Conservation (phyloP, 139 green algal genomes). For the Zygnema circumcarinatum region DNA sequence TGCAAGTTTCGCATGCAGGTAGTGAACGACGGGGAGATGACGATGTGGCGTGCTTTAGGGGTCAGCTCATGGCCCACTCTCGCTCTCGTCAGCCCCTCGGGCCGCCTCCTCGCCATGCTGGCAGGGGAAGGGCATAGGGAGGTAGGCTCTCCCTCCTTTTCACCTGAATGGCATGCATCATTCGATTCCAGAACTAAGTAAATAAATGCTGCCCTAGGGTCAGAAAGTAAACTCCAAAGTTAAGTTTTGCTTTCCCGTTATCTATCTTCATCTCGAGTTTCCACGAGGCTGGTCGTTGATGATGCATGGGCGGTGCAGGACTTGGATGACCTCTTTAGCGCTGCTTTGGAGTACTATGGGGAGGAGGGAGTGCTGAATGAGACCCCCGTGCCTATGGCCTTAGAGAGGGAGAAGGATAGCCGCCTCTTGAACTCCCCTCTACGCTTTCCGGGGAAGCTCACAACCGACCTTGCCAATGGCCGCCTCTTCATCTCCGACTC, state of each 20-base stretch:
- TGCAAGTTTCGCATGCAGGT: no score
- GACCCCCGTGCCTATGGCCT: constrained; percentile 67
- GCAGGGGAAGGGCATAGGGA: constrained; percentile 72
- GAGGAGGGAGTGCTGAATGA: constrained; percentile 68
- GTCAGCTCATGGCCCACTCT: constrained; percentile 77
- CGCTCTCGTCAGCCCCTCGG: constrained; percentile 68
- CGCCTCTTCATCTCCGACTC: constrained; percentile 81
- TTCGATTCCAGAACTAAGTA: no score
- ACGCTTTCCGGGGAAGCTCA: constrained; percentile 79
- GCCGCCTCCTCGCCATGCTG: constrained; percentile 69
- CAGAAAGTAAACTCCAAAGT: no score
- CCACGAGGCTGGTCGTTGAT: no score
- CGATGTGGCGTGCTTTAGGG: constrained; percentile 74
- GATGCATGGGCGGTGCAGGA: constrained; percentile 62
- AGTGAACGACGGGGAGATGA: constrained; percentile 78
- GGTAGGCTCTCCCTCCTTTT: not conserved
- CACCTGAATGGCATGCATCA: no score
- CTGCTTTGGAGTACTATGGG: constrained; percentile 76
- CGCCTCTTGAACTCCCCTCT: constrained; percentile 62
- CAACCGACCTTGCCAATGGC: constrained; percentile 64
- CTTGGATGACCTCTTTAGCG: constrained; percentile 76
- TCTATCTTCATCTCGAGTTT: no score
- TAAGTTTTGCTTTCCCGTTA: no score
- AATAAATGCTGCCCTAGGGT: no score
- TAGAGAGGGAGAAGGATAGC: constrained; percentile 74